Percentiles rank a stretch among this genome's conserved stretches.
phyloP scores from a whole-genome alignment of 331 rosid species.

The Quercus phellos region DNA sequence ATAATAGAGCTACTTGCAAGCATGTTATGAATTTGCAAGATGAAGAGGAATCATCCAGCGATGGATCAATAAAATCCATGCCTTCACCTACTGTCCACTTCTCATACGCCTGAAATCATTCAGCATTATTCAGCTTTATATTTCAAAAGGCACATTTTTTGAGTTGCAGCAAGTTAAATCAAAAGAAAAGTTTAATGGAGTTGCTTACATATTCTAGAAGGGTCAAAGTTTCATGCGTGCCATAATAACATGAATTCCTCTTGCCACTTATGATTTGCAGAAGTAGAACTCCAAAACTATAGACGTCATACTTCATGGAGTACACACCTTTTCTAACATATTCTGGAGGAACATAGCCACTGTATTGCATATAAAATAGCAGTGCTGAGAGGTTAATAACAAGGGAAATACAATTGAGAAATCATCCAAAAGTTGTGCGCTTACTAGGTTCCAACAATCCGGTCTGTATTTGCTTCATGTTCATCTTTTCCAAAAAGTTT shows the following conservation, averaged over 20 bases:
- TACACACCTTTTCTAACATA: slow-evolving; percentile 50
- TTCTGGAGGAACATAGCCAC: slow-evolving; percentile 65
- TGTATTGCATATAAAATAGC: slow-evolving; percentile 10
- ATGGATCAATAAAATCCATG: slow-evolving; percentile 33
- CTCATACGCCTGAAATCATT: slow-evolving; percentile 34
- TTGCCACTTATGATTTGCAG: slow-evolving; percentile 62
- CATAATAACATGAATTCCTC: slow-evolving; percentile 42
- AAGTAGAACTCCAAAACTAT: slow-evolving; percentile 41
- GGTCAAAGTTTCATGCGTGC: slow-evolving; percentile 33
- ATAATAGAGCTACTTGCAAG: slow-evolving; percentile 47
- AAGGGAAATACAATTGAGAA: background rate
- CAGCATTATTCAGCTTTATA: background rate
- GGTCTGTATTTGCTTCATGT: slow-evolving; percentile 49
- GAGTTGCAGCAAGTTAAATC: background rate
- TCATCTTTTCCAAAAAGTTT: slow-evolving; percentile 45
- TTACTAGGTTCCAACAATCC: slow-evolving; percentile 64
- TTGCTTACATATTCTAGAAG: slow-evolving; percentile 53
- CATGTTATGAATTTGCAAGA: slow-evolving; percentile 47
- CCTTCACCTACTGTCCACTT: slow-evolving; percentile 40
- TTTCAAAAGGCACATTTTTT: background rate
- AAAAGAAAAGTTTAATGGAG: background rate
- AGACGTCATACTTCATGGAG: slow-evolving; percentile 48
- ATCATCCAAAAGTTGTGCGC: background rate
- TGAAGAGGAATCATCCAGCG: slow-evolving; percentile 41
- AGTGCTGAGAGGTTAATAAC: background rate